Evolutionary conservation across 768 basidiomycete species (phyloP), one percentile per base, ranked within the genome.

Genomic region (Calocybe gangraenosa): DNA sequence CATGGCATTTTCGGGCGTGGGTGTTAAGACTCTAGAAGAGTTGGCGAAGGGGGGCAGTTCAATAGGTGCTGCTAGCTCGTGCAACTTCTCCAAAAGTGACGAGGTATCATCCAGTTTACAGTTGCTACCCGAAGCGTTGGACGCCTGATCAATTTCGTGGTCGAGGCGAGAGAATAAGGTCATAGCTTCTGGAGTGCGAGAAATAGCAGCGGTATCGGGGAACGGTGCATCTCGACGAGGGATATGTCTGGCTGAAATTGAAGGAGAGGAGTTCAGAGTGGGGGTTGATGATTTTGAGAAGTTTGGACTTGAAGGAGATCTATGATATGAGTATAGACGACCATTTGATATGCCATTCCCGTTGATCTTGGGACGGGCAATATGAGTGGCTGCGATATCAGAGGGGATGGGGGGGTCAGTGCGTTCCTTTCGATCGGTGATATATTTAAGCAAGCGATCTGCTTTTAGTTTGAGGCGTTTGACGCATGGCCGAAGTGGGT

Each of bases 401-500:
- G 59, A 65, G 11, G 87, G 86, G 45, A 89, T 81, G 47, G 60
- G 58, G 14, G 85, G 87, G 57, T 90, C 86, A 1, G 76, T 67
- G 48, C 87, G 80, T 56, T 94, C 90, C 57, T 83, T 85, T 56
- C 82, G 79, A 65, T 98, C 96, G 1, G 88, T 89, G 53, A 98
- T 85, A 57, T 94, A 84, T 57, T 81, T 81, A 15, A 98, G 78
- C 19, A 97, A 78, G 52, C 82, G 78, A 45, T 94, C 87, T 0
- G 93, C 87, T 64, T 95, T 94, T 48, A 73, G 72, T 57, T 85
- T 81, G 53, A 99, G 79, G 30, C 89, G 84, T 42, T 78, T 74
- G 2, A 89, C 93, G 49, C 86, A 87, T 43, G 75, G 77, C 35
- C 92, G 82, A 35, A 99, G 76, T 1, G 91, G 95, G 60, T 99